These are phyloP conservation scores for Singerocomus rubriflavus DNA, from an alignment of 1,284 basidiomycete species.

Conservation along the genomic window DNA sequence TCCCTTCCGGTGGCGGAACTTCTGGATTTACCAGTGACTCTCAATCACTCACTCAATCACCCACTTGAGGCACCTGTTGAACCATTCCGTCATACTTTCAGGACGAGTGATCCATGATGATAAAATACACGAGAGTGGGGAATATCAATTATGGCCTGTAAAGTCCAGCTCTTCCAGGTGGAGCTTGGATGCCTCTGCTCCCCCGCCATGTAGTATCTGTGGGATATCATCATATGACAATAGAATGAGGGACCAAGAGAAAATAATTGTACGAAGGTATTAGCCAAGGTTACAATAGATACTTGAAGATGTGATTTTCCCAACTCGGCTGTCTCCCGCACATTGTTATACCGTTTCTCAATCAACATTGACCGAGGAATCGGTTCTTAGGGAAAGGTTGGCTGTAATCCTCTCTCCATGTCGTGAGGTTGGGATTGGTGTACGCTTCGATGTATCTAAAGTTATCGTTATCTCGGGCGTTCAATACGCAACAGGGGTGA, in stretches of 20 bases:
- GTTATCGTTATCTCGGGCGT: background rate
- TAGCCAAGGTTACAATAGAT: background rate
- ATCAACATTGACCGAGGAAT: slow-evolving; percentile 32
- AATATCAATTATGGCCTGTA: too few relatives aligned
- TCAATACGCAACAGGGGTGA: background rate
- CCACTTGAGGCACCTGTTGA: background rate
- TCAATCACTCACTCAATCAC: background rate
- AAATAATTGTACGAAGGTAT: background rate
- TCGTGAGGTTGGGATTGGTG: slow-evolving; percentile 41
- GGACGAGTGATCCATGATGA: background rate
- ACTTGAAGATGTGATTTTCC: background rate
- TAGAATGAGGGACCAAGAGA: background rate
- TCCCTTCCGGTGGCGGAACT: slow-evolving; percentile 13
- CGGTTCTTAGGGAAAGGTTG: slow-evolving; percentile 33
- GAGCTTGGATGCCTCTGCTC: too few relatives aligned
- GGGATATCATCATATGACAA: background rate
- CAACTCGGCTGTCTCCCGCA: background rate
- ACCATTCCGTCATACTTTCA: background rate
- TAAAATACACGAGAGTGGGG: background rate
- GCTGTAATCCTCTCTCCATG: slow-evolving; percentile 35
- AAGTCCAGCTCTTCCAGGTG: background rate
- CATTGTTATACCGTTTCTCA: background rate
- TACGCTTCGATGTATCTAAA: slow-evolving; percentile 39
- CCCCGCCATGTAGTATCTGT: background rate
- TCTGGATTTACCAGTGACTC: slow-evolving; percentile 7